Evolutionary conservation across 371 early-diverging fungal genomes (phyloP).

Genomic region (Syncephalis fuscata): DNA sequence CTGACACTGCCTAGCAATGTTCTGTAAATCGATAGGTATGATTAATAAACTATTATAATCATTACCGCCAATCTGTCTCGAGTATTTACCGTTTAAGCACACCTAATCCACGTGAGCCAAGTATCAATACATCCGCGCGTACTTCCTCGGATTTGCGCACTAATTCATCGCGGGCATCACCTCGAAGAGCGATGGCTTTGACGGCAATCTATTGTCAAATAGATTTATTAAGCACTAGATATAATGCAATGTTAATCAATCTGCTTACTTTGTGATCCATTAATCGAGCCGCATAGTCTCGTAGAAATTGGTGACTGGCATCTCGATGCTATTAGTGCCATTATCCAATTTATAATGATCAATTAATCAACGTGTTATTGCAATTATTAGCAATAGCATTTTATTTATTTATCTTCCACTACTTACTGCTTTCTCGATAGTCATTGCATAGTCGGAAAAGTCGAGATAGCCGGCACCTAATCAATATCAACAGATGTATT

Average conservation of each 20-base stretch:
- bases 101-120: conserved; percentile 38
- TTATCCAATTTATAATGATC: no score
- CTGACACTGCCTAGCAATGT: conserved; percentile 34
- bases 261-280: conserved; percentile 12
- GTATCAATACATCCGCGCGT: conserved; percentile 30
- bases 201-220: conserved; percentile 18
- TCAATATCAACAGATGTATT: no score
- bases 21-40: conserved; percentile 7
- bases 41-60: not conserved
- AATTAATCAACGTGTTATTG: no score
- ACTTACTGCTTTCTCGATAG: conserved; percentile 9
- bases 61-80: not conserved
- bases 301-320: conserved; percentile 15
- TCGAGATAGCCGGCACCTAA: conserved; percentile 7
- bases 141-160: conserved; percentile 27
- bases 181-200: conserved; percentile 37
- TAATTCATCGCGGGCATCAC: conserved; percentile 33
- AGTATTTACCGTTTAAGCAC: conserved; percentile 19
- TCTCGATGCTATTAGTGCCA: not conserved
- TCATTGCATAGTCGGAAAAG: conserved; percentile 6
- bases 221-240: no score
- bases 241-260: no score
- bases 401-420: no score
- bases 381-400: no score
- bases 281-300: conserved; percentile 13